These are phyloP conservation scores for Torulaspora globosa DNA, from an alignment of 1,139 yeast genomes.

Conservation along the genomic window DNA sequence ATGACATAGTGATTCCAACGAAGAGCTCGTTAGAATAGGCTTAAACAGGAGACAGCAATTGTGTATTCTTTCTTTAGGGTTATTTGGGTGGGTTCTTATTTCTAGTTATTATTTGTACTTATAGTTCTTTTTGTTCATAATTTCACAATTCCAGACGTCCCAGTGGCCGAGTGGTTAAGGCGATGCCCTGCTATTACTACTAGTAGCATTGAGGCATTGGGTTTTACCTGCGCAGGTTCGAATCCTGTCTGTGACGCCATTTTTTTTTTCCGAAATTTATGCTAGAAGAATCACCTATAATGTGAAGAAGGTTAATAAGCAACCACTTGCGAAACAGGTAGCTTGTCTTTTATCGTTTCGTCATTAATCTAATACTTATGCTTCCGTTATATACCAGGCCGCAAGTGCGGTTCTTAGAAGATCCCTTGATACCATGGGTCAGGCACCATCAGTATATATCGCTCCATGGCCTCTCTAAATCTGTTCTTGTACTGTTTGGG, in stretches of 20 bases:
- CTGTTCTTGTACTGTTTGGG: conserved; percentile 92
- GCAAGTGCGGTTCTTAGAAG: conserved; percentile 4
- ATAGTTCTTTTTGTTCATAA: too few relatives aligned
- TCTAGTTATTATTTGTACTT: too few relatives aligned
- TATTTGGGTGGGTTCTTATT: too few relatives aligned
- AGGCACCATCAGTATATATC: conserved; percentile 91
- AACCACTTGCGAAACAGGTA: too few relatives aligned
- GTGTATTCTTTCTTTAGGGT: too few relatives aligned
- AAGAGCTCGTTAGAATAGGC: background rate
- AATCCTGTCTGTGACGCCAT: conserved; percentile 57
- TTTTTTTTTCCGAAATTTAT: conserved; percentile 11
- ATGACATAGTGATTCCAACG: background rate
- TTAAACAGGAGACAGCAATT: too few relatives aligned
- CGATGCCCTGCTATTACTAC: conserved; percentile 67
- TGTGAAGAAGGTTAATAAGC: background rate
- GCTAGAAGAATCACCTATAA: too few relatives aligned
- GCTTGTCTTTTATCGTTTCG: too few relatives aligned
- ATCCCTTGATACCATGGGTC: conserved; percentile 64
- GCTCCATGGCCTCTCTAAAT: conserved; percentile 96
- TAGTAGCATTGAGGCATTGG: conserved; percentile 45
- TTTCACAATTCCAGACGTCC: conserved; percentile 34
- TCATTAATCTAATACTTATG: background rate
- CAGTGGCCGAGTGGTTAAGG: conserved; percentile 90
- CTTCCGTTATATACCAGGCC: background rate
- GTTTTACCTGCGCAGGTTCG: conserved; percentile 62